A percentile compares a stretch with the other conserved stretches of the same genome.
phyloP scores from a whole-genome alignment of 2,329 filamentous ascomycete species.

The Aureobasidium namibiae region DNA sequence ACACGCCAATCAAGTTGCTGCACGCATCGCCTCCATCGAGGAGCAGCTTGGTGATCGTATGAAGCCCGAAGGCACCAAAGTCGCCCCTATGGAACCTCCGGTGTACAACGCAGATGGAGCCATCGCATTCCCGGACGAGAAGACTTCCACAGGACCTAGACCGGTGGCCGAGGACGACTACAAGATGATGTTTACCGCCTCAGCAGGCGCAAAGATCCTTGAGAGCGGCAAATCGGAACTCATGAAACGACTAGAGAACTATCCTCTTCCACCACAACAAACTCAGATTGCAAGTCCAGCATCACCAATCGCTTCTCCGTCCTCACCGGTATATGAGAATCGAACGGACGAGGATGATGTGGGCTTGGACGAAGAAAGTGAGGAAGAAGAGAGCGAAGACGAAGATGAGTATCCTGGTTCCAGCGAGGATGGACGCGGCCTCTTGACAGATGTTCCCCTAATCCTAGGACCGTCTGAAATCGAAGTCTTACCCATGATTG shows the following conservation, averaged over 20 bases:
- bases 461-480: constrained; percentile 93
- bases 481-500: constrained; percentile 92
- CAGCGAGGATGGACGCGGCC: constrained; percentile 63
- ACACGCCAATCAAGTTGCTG: constrained; percentile 10
- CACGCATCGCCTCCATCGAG: constrained; percentile 22
- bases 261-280: constrained; percentile 19
- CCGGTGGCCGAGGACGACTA: constrained; percentile 35
- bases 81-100: constrained; percentile 19
- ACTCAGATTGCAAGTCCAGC: constrained; percentile 18
- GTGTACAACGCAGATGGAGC: constrained; percentile 22
- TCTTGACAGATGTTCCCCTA: constrained; percentile 88
- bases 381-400: constrained; percentile 53
- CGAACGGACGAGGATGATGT: constrained; percentile 13
- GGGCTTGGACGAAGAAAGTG: constrained; percentile 35
- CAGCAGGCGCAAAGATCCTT: constrained; percentile 40
- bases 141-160: constrained; percentile 12
- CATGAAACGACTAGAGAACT: constrained; percentile 41
- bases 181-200: constrained; percentile 41
- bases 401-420: constrained; percentile 61
- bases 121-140: constrained; percentile 16
- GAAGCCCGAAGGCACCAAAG: constrained; percentile 18
- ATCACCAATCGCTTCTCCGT: constrained; percentile 23
- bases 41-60: constrained; percentile 23
- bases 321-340: constrained; percentile 13
- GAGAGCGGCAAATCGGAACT: constrained; percentile 43